These are phyloP conservation scores for Verticillium tricorpus DNA, from an alignment of 2,329 filamentous ascomycete genomes.

Conservation along the genomic window DNA sequence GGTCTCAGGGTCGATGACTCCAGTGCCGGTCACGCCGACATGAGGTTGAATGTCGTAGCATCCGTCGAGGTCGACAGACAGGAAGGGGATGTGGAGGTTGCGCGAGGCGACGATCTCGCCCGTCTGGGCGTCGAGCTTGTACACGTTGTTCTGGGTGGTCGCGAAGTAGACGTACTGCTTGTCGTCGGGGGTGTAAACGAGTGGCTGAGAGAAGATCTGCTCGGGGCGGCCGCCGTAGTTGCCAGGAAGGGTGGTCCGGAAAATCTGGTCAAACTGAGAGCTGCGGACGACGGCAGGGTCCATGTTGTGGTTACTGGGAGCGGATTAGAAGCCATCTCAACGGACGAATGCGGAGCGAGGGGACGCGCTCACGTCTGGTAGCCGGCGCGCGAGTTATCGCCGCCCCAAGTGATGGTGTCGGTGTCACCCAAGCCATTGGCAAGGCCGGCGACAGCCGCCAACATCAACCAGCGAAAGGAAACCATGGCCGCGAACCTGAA, in stretches of 20 bases:
- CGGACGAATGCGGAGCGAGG: neutral
- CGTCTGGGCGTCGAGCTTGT: conserved; percentile 51
- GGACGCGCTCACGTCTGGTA: conserved; percentile 42
- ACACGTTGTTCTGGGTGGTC: conserved; percentile 54
- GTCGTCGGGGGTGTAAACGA: conserved; percentile 43
- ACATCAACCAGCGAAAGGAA: conserved; percentile 15
- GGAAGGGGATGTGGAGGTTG: conserved; percentile 44
- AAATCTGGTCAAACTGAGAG: conserved; percentile 50
- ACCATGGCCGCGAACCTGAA: conserved; percentile 8
- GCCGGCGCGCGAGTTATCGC: conserved; percentile 48
- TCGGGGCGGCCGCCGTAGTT: conserved; percentile 44
- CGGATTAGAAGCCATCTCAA: neutral
- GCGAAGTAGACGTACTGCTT: conserved; percentile 52
- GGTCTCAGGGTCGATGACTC: conserved; percentile 39
- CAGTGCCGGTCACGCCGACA: conserved; percentile 40
- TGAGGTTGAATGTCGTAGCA: conserved; percentile 45
- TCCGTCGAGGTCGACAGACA: conserved; percentile 40
- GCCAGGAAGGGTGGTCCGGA: conserved; percentile 46
- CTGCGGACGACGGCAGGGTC: conserved; percentile 54
- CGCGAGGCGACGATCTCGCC: conserved; percentile 43
- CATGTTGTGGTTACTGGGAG: conserved; percentile 53
- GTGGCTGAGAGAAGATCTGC: conserved; percentile 47
- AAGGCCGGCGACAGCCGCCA: conserved; percentile 27
- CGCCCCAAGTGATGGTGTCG: conserved; percentile 57
- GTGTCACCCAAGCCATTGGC: conserved; percentile 35